A percentile compares a stretch with the other conserved stretches of the same genome.
Evolutionary conservation across 495 filamentous ascomycete species (phyloP).

Genomic region (Annulohypoxylon bovei): DNA sequence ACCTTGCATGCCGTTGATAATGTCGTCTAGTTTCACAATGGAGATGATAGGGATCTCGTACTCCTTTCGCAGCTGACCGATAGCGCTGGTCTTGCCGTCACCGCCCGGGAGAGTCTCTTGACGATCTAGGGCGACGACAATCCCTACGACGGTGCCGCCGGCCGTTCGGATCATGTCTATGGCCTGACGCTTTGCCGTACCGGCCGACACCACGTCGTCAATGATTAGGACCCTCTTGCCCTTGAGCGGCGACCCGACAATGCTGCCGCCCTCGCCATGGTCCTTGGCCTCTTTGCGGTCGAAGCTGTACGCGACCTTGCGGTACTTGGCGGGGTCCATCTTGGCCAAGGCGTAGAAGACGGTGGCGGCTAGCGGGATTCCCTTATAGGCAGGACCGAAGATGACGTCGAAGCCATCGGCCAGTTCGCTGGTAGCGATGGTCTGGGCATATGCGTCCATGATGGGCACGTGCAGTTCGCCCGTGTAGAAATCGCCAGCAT

Average conservation of each 20-base stretch:
- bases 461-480: conserved; percentile 77
- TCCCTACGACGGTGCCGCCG: conserved; percentile 83
- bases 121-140: conserved; percentile 88
- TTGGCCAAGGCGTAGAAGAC: conserved; percentile 74
- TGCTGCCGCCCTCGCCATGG: conserved; percentile 91
- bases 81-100: conserved; percentile 68
- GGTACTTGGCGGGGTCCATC: conserved; percentile 65
- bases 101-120: conserved; percentile 77
- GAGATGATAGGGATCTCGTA: conserved; percentile 64
- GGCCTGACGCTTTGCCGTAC: conserved; percentile 91
- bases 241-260: conserved; percentile 85
- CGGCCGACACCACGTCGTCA: conserved; percentile 95
- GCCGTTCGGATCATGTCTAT: conserved; percentile 82
- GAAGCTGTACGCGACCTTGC: conserved; percentile 79
- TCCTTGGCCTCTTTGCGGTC: conserved; percentile 95
- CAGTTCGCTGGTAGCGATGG: conserved; percentile 62
- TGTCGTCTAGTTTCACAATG: conserved; percentile 75
- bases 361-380: conserved; percentile 83
- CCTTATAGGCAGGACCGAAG: conserved; percentile 95
- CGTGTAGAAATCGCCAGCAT: conserved; percentile 85
- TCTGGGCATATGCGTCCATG: conserved; percentile 79
- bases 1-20: conserved; percentile 73
- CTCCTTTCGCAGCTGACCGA: conserved; percentile 82
- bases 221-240: conserved; percentile 88
- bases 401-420: conserved; percentile 70